Conservation (phyloP, 345 rosid species). For the Ceriops zippeliana region DNA sequence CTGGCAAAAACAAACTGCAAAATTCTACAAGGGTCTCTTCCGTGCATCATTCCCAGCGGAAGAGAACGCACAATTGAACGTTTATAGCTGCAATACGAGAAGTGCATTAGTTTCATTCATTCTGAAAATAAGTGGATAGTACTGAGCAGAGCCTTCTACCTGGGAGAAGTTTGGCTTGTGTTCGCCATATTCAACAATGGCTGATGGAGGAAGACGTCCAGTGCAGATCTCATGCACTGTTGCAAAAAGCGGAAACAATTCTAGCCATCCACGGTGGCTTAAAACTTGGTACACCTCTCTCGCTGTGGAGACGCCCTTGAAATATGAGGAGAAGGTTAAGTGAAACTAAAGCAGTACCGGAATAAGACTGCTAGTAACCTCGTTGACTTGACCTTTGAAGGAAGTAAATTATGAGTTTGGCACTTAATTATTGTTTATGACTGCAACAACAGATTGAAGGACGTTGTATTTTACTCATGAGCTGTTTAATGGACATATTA, state of each 20-base stretch:
- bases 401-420: background rate
- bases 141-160: conserved; percentile 33
- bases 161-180: conserved; percentile 46
- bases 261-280: conserved; percentile 73
- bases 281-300: conserved; percentile 81
- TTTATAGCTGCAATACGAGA: background rate
- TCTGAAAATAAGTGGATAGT: conserved; percentile 18
- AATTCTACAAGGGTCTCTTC: conserved; percentile 6
- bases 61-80: background rate
- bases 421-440: background rate
- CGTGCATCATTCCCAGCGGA: background rate
- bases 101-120: background rate
- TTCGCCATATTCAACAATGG: conserved; percentile 72
- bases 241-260: conserved; percentile 74
- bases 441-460: background rate
- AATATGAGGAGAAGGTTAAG: conserved; percentile 6
- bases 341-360: background rate
- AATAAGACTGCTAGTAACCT: background rate
- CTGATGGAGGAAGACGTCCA: conserved; percentile 77
- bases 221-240: conserved; percentile 75
- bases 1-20: background rate
- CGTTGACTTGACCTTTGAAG: background rate
- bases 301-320: conserved; percentile 85
- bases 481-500: background rate
- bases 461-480: background rate